phyloP scores from a whole-genome alignment of 2,329 filamentous ascomycete genomes.

The Balansia obtecta region DNA sequence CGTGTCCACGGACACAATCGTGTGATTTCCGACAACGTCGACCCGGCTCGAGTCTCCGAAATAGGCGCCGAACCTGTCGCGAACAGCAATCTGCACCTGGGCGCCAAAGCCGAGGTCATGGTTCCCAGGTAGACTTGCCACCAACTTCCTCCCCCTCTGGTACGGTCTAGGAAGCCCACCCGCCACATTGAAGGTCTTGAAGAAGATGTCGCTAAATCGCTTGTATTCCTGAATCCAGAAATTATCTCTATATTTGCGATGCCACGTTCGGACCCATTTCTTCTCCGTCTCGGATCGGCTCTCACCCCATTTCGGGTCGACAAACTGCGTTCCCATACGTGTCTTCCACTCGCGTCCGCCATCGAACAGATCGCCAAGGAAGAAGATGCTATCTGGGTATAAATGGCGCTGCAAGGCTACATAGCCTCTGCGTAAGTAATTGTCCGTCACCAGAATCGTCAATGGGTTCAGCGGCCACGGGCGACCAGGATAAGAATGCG shows the following conservation, averaged over 20 bases:
- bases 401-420: conserved; percentile 62
- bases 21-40: conserved; percentile 88
- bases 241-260: conserved; percentile 61
- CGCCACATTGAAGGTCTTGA: conserved; percentile 51
- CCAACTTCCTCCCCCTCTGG: conserved; percentile 60
- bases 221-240: conserved; percentile 83
- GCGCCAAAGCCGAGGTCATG: conserved; percentile 88
- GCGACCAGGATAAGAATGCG: conserved; percentile 85
- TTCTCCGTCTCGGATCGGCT: conserved; percentile 39
- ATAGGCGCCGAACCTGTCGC: conserved; percentile 72
- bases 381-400: conserved; percentile 78
- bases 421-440: conserved; percentile 78
- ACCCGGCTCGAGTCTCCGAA: conserved; percentile 89
- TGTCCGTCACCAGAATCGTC: conserved; percentile 60
- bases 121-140: conserved; percentile 82
- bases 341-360: conserved; percentile 93
- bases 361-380: conserved; percentile 90
- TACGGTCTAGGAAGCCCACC: conserved; percentile 42
- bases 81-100: conserved; percentile 67
- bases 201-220: conserved; percentile 79
- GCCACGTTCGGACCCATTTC: conserved; percentile 50
- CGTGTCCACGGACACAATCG: conserved; percentile 81
- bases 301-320: conserved; percentile 46
- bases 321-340: conserved; percentile 37
- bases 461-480: conserved; percentile 45